Percentiles rank a stretch among this genome's conserved stretches.
Conservation (phyloP, 805 yeast species). For the Ogataea corticis region DNA sequence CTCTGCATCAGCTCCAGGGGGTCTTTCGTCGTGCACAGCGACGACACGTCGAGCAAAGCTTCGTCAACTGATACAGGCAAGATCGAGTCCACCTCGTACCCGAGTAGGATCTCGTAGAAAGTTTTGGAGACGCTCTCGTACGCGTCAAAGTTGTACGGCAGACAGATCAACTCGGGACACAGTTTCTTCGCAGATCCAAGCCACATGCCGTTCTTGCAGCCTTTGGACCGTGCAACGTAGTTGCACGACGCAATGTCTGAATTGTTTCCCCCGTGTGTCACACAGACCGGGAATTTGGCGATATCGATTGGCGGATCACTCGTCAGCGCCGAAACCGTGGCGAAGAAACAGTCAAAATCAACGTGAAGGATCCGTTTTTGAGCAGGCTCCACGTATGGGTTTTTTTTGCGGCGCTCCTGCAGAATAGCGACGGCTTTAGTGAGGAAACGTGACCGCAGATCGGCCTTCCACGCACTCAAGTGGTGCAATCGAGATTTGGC, state of each 20-base stretch:
- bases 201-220: slow-evolving; percentile 93
- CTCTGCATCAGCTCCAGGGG: slow-evolving; percentile 33
- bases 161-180: slow-evolving; percentile 60
- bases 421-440: slow-evolving; percentile 40
- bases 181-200: slow-evolving; percentile 58
- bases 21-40: slow-evolving; percentile 16
- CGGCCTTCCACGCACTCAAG: slow-evolving; percentile 82
- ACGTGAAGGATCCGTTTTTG: slow-evolving; percentile 61
- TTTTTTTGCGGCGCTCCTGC: slow-evolving; percentile 9
- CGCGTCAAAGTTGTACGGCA: slow-evolving; percentile 73
- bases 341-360: slow-evolving; percentile 95
- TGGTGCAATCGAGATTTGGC: slow-evolving; percentile 85
- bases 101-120: slow-evolving; percentile 61
- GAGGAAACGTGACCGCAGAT: slow-evolving; percentile 62
- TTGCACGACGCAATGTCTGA: slow-evolving; percentile 93
- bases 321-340: slow-evolving; percentile 70
- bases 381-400: not conserved
- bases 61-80: slow-evolving; percentile 92
- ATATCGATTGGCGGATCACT: slow-evolving; percentile 52
- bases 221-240: slow-evolving; percentile 77
- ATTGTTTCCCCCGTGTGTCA: slow-evolving; percentile 55
- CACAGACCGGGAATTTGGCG: slow-evolving; percentile 56
- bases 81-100: slow-evolving; percentile 48
- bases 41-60: slow-evolving; percentile 68
- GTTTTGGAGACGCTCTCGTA: slow-evolving; percentile 66